Evolutionary conservation across 1,139 yeast genomes (phyloP).

Genomic region (Taphrina pruni): DNA sequence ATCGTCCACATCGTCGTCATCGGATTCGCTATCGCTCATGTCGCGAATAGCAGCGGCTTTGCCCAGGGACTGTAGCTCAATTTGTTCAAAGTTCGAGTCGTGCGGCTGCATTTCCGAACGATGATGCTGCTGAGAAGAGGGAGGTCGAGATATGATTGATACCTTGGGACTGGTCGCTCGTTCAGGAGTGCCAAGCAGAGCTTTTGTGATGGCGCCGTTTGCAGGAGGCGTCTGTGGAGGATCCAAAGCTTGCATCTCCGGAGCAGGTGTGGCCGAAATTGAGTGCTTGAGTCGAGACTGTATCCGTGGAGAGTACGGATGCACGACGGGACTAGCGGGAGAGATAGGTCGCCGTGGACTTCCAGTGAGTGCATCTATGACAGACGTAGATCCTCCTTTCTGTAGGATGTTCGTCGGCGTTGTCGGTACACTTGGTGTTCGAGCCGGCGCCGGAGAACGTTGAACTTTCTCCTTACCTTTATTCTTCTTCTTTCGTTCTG

Average conservation of each 20-base stretch:
- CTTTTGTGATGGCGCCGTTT: neutral
- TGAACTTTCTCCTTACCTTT: constrained; percentile 26
- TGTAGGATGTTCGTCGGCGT: constrained; percentile 2
- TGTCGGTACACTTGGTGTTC: neutral
- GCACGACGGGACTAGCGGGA: constrained; percentile 19
- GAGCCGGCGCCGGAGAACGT: neutral
- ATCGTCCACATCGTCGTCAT: constrained; percentile 2
- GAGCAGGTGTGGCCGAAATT: constrained; percentile 2
- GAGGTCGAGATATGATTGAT: neutral
- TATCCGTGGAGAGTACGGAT: constrained; percentile 33
- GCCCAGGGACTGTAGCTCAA: constrained; percentile 3
- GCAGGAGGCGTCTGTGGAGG: neutral
- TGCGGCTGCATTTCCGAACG: neutral
- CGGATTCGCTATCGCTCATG: neutral
- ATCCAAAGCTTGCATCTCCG: constrained; percentile 1
- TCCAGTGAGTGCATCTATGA: constrained; percentile 8
- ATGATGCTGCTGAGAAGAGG: neutral
- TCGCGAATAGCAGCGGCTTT: neutral
- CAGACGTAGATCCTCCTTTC: neutral
- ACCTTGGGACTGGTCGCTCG: neutral
- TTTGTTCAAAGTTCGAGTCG: constrained; percentile 3
- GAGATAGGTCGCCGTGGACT: neutral
- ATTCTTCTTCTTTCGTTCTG: neutral
- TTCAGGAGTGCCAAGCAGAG: constrained; percentile 1
- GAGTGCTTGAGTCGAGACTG: constrained; percentile 31